A percentile compares a stretch with the other conserved stretches of the same genome.
These are phyloP conservation scores for Cymodocea nodosa DNA, from an alignment of 116 monocot species.

Conservation along the genomic window DNA sequence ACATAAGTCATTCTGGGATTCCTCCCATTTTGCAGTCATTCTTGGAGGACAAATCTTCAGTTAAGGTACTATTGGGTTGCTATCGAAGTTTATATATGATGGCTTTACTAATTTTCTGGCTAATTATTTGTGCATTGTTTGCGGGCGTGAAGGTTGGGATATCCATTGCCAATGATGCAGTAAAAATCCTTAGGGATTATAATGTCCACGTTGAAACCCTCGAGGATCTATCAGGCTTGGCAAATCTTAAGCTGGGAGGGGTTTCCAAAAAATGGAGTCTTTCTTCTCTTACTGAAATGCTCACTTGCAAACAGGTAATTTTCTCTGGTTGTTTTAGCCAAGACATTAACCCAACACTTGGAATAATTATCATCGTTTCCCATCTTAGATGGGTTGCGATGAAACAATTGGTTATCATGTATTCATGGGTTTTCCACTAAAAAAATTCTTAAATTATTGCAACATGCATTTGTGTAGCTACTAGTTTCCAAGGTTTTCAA, in stretches of 20 bases:
- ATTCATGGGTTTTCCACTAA: no score
- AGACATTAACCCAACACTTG: no score
- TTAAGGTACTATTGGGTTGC: conserved; percentile 36
- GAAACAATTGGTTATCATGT: no score
- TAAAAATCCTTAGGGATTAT: conserved; percentile 63
- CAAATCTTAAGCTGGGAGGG: conserved; percentile 65
- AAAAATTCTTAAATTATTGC: no score
- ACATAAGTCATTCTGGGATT: conserved; percentile 77
- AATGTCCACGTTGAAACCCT: conserved; percentile 40
- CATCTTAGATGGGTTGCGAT: no score
- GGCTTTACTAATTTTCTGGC: neutral
- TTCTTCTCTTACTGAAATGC: conserved; percentile 53
- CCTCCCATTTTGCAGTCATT: conserved; percentile 46
- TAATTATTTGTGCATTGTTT: neutral
- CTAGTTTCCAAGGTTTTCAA: no score
- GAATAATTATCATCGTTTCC: no score
- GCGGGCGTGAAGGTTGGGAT: conserved; percentile 58
- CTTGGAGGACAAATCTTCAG: conserved; percentile 47
- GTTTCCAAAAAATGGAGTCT: conserved; percentile 60
- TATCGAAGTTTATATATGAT: neutral
- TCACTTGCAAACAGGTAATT: conserved; percentile 68
- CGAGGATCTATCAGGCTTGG: conserved; percentile 59
- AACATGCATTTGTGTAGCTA: no score
- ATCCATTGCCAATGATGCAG: conserved; percentile 57
- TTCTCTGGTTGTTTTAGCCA: neutral